Conservation (phyloP, 2,329 filamentous ascomycete species). For the Chalara sp. region DNA sequence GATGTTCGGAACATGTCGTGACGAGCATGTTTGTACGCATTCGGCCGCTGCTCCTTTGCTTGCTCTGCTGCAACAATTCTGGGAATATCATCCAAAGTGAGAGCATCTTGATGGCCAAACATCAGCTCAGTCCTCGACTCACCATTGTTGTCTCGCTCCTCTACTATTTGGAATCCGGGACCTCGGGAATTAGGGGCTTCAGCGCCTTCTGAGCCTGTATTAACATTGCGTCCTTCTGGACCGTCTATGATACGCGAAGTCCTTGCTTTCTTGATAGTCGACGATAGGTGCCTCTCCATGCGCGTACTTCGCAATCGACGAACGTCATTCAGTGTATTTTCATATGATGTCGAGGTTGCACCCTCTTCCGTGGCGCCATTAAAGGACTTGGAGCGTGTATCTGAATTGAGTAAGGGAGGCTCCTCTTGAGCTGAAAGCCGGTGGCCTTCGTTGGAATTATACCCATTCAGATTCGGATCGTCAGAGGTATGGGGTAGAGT, state of each 20-base stretch:
- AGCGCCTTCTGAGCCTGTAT: slow-evolving; percentile 66
- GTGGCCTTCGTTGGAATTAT: slow-evolving; percentile 61
- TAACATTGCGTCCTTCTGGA: slow-evolving; percentile 59
- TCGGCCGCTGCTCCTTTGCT: slow-evolving; percentile 80
- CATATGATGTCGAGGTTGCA: slow-evolving; percentile 70
- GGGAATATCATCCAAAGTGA: slow-evolving; percentile 93
- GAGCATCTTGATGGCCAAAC: slow-evolving; percentile 82
- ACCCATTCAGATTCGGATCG: slow-evolving; percentile 60
- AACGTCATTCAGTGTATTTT: slow-evolving; percentile 94
- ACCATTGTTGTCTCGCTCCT: slow-evolving; percentile 65
- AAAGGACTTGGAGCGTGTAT: slow-evolving; percentile 69
- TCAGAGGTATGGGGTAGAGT: slow-evolving; percentile 71
- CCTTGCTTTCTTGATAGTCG: slow-evolving; percentile 82
- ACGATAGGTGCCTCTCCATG: slow-evolving; percentile 89
- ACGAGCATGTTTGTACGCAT: slow-evolving; percentile 69
- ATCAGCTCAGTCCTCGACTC: slow-evolving; percentile 72
- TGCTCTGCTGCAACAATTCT: slow-evolving; percentile 94
- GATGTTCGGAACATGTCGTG: slow-evolving; percentile 56
- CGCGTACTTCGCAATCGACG: slow-evolving; percentile 85
- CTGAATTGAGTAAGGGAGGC: slow-evolving; percentile 50
- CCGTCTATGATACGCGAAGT: slow-evolving; percentile 91
- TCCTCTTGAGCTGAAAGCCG: slow-evolving; percentile 42
- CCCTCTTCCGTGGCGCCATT: slow-evolving; percentile 53
- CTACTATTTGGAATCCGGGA: slow-evolving; percentile 68
- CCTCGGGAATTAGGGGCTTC: slow-evolving; percentile 46